Evolutionary conservation across 2,329 filamentous ascomycete species (phyloP), one percentile per base, ranked within the genome.

Genomic region (Pseudofabraea citricarpa): DNA sequence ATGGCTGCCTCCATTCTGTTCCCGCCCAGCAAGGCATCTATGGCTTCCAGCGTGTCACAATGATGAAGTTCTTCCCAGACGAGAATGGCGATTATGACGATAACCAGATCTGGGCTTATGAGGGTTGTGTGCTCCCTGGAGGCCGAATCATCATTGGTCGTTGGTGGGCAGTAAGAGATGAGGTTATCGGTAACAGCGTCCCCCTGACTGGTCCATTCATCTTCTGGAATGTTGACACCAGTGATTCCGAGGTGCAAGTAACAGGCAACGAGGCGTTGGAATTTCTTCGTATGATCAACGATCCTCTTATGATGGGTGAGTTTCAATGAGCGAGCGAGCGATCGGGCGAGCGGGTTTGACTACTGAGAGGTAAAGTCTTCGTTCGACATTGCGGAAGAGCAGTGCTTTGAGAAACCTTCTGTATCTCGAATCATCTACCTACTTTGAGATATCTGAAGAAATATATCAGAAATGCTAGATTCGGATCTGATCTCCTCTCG

Each of bases 41-140:
- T 0, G 75, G 75, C 16, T 79, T 71, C 64, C 71, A 75, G 58
- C 67, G 74, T 23, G 61, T 79, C 43, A 72, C 68, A 0, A 71
- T 79, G 61, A 72, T 78, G 66, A 75, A 74, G 55, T 72, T 73
- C 41, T 56, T 54, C 29, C 46, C 51, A 3, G 32, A 47, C 10
- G 35, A 44, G 7, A 39, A 55, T 20, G 56, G 51, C 5, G 13
- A 41, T 8, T 50, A 47, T 27, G 50, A 57, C 31, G 33, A 19
- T 10, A 44, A 54, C 15, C 64, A 63, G 48, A 56, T 66, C 2
- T 69, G 67, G 56, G 67, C 59, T 4, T 75, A 74, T 44, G 71
- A 75, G 53, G 72, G 68, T 0, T 56, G 67, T 18, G 57, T 75
- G 10, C 46, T 73, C 4, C 72, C 72, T 3, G 69, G 71, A 4